A percentile compares a stretch with the other conserved stretches of the same genome.
phyloP scores from a whole-genome alignment of 495 filamentous ascomycete species.

The Entonaema liquescens region DNA sequence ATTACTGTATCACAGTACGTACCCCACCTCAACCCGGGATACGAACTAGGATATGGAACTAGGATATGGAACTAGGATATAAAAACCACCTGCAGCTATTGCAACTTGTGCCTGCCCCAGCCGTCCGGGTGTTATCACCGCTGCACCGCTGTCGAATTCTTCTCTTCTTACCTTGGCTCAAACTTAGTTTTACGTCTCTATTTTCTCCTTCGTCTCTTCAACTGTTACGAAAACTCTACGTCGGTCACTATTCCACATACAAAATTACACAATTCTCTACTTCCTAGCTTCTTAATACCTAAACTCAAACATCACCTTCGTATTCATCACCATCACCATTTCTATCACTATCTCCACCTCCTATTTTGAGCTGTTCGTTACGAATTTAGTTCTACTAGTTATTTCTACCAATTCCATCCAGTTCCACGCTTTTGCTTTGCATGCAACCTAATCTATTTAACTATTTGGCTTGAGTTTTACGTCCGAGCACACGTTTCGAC shows the following conservation, averaged over 20 bases:
- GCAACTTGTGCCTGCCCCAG: slow-evolving; percentile 15
- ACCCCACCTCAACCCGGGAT: background rate
- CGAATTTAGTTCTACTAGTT: slow-evolving; percentile 6
- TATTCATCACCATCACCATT: background rate
- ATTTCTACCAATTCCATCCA: background rate
- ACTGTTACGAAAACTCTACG: background rate
- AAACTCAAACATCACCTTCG: background rate
- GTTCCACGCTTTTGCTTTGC: background rate
- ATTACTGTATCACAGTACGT: slow-evolving; percentile 5
- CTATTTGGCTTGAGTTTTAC: slow-evolving; percentile 23
- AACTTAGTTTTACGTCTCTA: background rate
- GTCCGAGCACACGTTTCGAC: slow-evolving; percentile 43
- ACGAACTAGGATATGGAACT: too few species aligned
- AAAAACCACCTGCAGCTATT: background rate
- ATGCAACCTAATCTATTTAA: slow-evolving; percentile 8
- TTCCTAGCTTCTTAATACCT: background rate
- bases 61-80: background rate
- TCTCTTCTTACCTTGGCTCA: background rate
- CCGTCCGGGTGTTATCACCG: slow-evolving; percentile 15
- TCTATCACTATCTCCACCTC: slow-evolving; percentile 4
- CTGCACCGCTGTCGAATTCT: background rate
- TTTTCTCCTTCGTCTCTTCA: background rate
- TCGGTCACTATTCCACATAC: background rate
- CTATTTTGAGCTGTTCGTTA: slow-evolving; percentile 27
- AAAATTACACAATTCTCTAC: background rate